phyloP scores from a whole-genome alignment of 2,329 filamentous ascomycete species.

The Septoria petroselini region DNA sequence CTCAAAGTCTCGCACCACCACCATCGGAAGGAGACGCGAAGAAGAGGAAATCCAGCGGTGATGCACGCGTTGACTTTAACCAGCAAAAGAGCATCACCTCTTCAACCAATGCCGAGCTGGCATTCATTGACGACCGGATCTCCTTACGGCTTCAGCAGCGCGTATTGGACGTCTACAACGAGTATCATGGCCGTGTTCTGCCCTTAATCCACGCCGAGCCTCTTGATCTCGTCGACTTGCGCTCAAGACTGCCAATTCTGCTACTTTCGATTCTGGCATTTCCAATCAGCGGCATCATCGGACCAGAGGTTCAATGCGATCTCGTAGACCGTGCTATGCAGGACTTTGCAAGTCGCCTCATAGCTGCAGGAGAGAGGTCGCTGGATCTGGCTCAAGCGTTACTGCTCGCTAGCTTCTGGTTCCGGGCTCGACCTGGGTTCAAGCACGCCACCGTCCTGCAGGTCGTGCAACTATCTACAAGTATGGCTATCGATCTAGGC shows the following conservation, averaged over 20 bases:
- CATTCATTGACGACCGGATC: slow-evolving; percentile 10
- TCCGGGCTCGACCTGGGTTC: slow-evolving; percentile 67
- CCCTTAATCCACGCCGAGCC: slow-evolving; percentile 10
- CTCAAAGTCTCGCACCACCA: not conserved
- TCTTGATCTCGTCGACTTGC: not conserved
- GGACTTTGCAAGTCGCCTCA: slow-evolving; percentile 7
- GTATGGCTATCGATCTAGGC: slow-evolving; percentile 77
- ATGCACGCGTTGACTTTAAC: not conserved
- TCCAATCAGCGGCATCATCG: slow-evolving; percentile 6
- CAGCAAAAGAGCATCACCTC: not conserved
- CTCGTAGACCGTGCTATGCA: slow-evolving; percentile 15
- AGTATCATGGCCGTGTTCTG: not conserved
- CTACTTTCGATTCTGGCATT: slow-evolving; percentile 15
- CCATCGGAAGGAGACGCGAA: slow-evolving; percentile 6
- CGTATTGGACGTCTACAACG: slow-evolving; percentile 9
- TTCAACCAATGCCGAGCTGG: slow-evolving; percentile 4
- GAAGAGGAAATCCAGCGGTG: slow-evolving; percentile 5
- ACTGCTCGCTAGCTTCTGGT: slow-evolving; percentile 71
- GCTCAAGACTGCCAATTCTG: slow-evolving; percentile 3
- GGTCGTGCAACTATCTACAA: slow-evolving; percentile 70
- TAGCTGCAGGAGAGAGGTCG: slow-evolving; percentile 64
- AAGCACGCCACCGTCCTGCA: slow-evolving; percentile 86
- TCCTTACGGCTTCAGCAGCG: not conserved
- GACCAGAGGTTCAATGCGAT: slow-evolving; percentile 3
- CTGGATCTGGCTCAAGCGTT: slow-evolving; percentile 76